Base-by-base conservation (phyloP, 202 grass and related monocot genomes). In the Elaeis oleifera region DNA sequence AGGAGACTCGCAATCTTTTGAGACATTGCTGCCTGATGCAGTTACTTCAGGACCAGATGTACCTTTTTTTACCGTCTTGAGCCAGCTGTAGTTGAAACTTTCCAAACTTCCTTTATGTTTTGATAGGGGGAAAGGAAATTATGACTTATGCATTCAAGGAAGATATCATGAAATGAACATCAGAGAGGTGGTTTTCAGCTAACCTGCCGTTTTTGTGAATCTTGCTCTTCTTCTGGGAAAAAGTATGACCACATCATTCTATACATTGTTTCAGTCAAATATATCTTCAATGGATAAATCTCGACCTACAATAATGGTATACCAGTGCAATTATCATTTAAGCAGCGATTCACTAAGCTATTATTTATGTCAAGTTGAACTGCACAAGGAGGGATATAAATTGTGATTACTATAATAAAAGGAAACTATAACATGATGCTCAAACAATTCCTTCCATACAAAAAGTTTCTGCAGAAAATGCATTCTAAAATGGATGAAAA, bases 191-290 rank as follows among this genome's bases (percentile, higher is more conserved):
- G 53, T 60, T 64, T 29, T 60, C 4, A 62, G 64, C 59, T 29
- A 83, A 90, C 91, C 91, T 96, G 91, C 51, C 91, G 79, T 78
- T 87, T 96, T 79, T 90, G 91, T 65, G 81, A 83, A 71, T 96
- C 87, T 49, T 96, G 87, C 76, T 96, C 91, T 74, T 96, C 91
- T 79, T 83, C 87, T 71, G 91, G 91, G 60, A 96, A 96, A 67
- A 96, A 96, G 68, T 96, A 96, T 56, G 80, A 79, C 91, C 91
- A 96, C 91, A 96, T 90, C 91, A 96, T 90, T 74, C 84, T 69
- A 81, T 96, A 96, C 87, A 96, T 91, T 76, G 79, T 60, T 80
- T 96, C 92, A 63, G 84, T 96, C 77, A 96, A 91, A 85, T 91
- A 71, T 68, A 96, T 90, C 89, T 85, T 96, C 67, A 96, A 78